Evolutionary conservation across 306 rosid species (phyloP), one percentile per base, ranked within the genome.

Genomic region (Arachis stenosperma): DNA sequence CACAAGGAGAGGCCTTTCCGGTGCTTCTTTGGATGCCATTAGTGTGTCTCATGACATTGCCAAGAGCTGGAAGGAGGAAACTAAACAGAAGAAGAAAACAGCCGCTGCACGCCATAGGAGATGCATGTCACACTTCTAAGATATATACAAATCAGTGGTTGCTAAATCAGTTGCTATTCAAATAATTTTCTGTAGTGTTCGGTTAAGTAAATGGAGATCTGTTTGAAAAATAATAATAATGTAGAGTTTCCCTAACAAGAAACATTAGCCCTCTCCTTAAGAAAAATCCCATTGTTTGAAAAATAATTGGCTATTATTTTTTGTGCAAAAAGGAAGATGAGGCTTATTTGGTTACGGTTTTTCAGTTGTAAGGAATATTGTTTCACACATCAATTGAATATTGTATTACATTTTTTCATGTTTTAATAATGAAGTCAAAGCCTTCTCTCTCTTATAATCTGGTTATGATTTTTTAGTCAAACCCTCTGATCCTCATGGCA

Each of bases 11-110:
- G 97, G 98, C 39, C 78, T 94, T 1, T 85, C 98, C 43, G 98
- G 98, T 50, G 95, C 98, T 10, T 86, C 95, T 50, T 77, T 87
- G 60, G 98, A 91, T 76, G 98, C 97, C 55, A 82, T 89, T 15
- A 88, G 87, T 75, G 98, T 94, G 6, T 85, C 96, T 48, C 91
- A 87, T 37, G 98, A 94, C 87, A 91, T 94, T 69, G 87, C 96
- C 69, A 88, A 78, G 61, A 85, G 84, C 62, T 89, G 96, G 98
- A 94, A 87, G 80, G 97, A 94, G 59, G 98, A 91, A 51, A 86
- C 86, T 0, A 91, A 83, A 54, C 96, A 88, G 79, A 89, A 73
- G 29, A 88, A 73, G 70, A 89, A 81, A 81, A 74, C 88, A 2
- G 75, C 85, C 7, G 92, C 92, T 9, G 84, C 95, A 73, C 78